Evolutionary conservation across 345 rosid genomes (phyloP).

Genomic region (Eucalyptus regnans): DNA sequence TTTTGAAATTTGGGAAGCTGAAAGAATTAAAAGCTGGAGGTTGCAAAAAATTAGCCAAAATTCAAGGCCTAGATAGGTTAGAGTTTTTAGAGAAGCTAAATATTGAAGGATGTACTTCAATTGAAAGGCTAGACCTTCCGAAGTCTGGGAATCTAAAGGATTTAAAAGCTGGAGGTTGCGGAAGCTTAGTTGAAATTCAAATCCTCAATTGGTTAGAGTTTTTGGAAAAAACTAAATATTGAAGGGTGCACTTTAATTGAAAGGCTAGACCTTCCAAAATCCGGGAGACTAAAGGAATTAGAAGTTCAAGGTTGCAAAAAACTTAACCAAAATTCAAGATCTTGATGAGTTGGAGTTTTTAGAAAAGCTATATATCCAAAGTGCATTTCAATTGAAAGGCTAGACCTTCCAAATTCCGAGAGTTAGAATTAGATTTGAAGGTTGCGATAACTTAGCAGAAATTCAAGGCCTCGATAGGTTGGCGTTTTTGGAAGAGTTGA

Average conservation of each 20-base stretch:
- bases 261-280: neutral
- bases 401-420: fast-evolving
- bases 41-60: fast-evolving
- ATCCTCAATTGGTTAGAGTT: neutral
- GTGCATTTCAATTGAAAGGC: neutral
- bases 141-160: fast-evolving
- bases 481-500: neutral
- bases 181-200: neutral
- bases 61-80: fast-evolving
- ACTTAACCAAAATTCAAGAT: neutral
- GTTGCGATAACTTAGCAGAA: fast-evolving
- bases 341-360: neutral
- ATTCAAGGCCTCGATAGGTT: neutral
- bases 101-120: fast-evolving
- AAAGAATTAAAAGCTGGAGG: neutral
- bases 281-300: fast-evolving
- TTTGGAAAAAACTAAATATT: neutral
- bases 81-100: fast-evolving
- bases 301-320: fast-evolving
- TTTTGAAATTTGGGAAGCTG: fast-evolving
- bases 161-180: neutral
- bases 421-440: neutral
- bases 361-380: fast-evolving
- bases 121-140: neutral
- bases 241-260: neutral